Conservation (phyloP, 1,284 basidiomycete genomes). For the Ganoderma lucidum region DNA sequence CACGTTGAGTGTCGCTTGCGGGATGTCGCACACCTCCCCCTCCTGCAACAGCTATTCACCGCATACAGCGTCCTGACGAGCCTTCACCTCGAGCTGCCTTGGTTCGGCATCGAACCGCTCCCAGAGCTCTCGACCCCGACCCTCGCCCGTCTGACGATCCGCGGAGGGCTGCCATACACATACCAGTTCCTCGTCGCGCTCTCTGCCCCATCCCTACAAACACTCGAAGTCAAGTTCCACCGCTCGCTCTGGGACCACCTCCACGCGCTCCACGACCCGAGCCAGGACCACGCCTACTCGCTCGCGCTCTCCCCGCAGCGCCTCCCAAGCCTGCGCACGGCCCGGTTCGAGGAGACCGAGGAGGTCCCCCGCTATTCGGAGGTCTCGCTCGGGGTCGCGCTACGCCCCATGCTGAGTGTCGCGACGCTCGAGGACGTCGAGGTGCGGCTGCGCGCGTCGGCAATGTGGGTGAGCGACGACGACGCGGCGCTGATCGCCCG, state of each 20-base stretch:
- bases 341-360: slow-evolving; percentile 15
- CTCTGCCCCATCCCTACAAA: slow-evolving; percentile 7
- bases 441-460: slow-evolving; percentile 16
- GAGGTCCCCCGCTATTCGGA: slow-evolving; percentile 14
- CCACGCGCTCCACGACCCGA: not conserved
- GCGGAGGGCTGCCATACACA: slow-evolving; percentile 23
- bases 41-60: slow-evolving; percentile 16
- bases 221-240: slow-evolving; percentile 15
- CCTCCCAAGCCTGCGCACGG: slow-evolving; percentile 13
- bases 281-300: slow-evolving; percentile 19
- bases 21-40: not conserved
- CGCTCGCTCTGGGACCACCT: slow-evolving; percentile 20
- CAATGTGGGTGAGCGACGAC: slow-evolving; percentile 15
- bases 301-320: slow-evolving; percentile 8
- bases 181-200: slow-evolving; percentile 23
- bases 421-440: slow-evolving; percentile 23
- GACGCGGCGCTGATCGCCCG: slow-evolving; percentile 16
- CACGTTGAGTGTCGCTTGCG: slow-evolving; percentile 21
- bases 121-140: slow-evolving; percentile 4
- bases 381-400: slow-evolving; percentile 11
- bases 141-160: slow-evolving; percentile 14
- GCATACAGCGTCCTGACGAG: slow-evolving; percentile 11
- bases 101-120: slow-evolving; percentile 10
- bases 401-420: slow-evolving; percentile 20
- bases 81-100: slow-evolving; percentile 21